Base-by-base conservation (phyloP, 2,329 filamentous ascomycete genomes). In the Claviceps cyperi region DNA sequence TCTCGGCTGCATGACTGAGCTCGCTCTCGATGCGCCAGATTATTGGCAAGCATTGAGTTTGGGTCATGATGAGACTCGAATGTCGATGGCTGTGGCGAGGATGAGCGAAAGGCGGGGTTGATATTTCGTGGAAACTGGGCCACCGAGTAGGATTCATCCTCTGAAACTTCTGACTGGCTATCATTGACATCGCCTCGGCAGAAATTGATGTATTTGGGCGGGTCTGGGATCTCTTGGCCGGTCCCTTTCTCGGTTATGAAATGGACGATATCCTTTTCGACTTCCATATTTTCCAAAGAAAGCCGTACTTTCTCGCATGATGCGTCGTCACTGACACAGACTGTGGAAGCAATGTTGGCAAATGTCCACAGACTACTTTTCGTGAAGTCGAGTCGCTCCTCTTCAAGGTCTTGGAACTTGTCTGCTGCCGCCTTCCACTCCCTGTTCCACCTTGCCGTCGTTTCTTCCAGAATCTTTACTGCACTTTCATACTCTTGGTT, bases 301-400 rank as follows among this genome's bases (percentile, higher is more conserved):
- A 97, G 71, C 11, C 94, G 82, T 53, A 98, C 86, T 71, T 96
- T 97, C 68, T 98, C 94, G 66, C 91, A 98, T 2, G 91, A 92
- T 55, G 86, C 80, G 69, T 98, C 92, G 61, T 98, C 92, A 64
- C 90, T 97, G 46, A 98, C 92, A 62, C 92, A 98, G 11, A 97
- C 92, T 0, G 91, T 97, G 0, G 91, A 97, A 1, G 92, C 82
- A 59, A 98, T 89, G 64, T 98, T 98, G 50, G 92, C 91, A 69
- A 97, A 98, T 14, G 83, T 91, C 94, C 92, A 98, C 7, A 98
- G 73, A 61, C 92, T 97, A 69, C 86, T 94, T 74, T 97, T 98
- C 57, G 89, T 90, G 63, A 95, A 98, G 67, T 98, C 92, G 39
- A 98, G 76, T 43, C 92, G 79, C 68, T 98, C 92, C 66, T 98